Evolutionary conservation across 352 stramenopile species (phyloP).

Genomic region (Globisporangium solare): DNA sequence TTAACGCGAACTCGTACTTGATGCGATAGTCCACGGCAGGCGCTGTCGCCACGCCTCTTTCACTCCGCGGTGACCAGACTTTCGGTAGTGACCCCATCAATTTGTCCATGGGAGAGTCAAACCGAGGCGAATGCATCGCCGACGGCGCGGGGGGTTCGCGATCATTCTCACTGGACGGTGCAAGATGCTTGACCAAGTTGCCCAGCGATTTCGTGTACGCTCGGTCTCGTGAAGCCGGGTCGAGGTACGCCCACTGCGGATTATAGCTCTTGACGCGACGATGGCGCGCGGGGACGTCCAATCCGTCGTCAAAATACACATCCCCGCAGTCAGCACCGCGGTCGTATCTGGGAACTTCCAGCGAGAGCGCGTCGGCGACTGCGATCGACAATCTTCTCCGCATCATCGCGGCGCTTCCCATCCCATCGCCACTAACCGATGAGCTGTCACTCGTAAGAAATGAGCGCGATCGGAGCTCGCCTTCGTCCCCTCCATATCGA

Average conservation of each 20-base stretch:
- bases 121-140: constrained; percentile 27
- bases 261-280: constrained; percentile 54
- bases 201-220: constrained; percentile 80
- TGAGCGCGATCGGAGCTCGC: not conserved
- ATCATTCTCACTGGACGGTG: constrained; percentile 34
- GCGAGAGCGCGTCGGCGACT: constrained; percentile 35
- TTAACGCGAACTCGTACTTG: constrained; percentile 83
- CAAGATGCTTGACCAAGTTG: constrained; percentile 77
- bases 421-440: not conserved
- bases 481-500: not conserved
- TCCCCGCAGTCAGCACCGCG: constrained; percentile 18
- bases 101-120: constrained; percentile 38
- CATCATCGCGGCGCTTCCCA: not conserved
- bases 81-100: constrained; percentile 42
- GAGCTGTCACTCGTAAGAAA: not conserved
- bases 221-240: constrained; percentile 33
- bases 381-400: constrained; percentile 14
- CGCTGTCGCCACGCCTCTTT: constrained; percentile 28
- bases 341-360: constrained; percentile 38
- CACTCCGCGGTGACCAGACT: constrained; percentile 68
- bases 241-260: constrained; percentile 21
- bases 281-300: constrained; percentile 15
- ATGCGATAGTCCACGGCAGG: constrained; percentile 50
- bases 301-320: not conserved
- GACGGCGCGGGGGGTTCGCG: constrained; percentile 7